Conservation (phyloP, 176 grass and related monocot species). For the Paspalum vaginatum region DNA sequence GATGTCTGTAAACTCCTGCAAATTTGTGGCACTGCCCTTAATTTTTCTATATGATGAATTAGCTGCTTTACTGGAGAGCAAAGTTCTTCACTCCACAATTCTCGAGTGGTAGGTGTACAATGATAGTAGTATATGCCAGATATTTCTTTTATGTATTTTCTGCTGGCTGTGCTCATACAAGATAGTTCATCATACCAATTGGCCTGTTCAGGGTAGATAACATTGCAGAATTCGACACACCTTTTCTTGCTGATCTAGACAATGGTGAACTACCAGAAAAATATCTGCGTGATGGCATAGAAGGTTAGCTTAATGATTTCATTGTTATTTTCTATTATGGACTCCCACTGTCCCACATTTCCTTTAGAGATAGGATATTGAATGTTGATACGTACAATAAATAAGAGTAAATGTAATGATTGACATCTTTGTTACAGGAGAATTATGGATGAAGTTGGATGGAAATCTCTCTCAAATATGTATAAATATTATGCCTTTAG, state of each 20-base stretch:
- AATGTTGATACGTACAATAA: conserved; percentile 29
- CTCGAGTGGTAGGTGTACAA: conserved; percentile 68
- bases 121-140: neutral
- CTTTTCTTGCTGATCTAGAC: conserved; percentile 86
- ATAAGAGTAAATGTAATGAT: conserved; percentile 25
- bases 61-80: conserved; percentile 64
- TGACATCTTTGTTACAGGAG: conserved; percentile 66
- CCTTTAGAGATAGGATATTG: conserved; percentile 20
- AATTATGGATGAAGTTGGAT: conserved; percentile 98
- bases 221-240: conserved; percentile 64
- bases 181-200: conserved; percentile 23
- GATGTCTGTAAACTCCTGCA: conserved; percentile 81
- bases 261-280: conserved; percentile 60
- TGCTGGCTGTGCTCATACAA: conserved; percentile 23
- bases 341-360: conserved; percentile 5
- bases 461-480: conserved; percentile 84
- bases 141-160: conserved; percentile 26
- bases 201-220: conserved; percentile 62
- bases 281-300: conserved; percentile 58
- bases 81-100: conserved; percentile 63
- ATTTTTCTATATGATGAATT: conserved; percentile 91
- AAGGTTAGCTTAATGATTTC: conserved; percentile 62
- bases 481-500: conserved; percentile 79
- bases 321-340: conserved; percentile 5
- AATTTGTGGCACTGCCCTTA: conserved; percentile 63